Base-by-base conservation (phyloP, 306 rosid species). In the Fragaria ananassa region DNA sequence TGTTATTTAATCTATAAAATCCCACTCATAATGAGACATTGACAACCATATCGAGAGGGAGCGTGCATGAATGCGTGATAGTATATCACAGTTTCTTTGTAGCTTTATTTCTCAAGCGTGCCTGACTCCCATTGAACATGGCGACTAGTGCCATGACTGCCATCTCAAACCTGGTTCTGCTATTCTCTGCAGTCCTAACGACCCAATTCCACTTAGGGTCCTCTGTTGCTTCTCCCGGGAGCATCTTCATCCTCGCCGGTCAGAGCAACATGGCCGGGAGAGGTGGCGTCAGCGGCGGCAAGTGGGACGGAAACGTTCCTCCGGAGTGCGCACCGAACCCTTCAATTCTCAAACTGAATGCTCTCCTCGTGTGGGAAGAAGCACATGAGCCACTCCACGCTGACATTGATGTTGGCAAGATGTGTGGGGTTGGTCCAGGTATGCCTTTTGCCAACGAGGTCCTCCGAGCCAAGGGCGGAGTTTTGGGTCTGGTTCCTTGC, bases 261-360 rank as follows among this genome's bases (percentile, higher is more conserved):
- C 93, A 88, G 69, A 90, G 96, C 85, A 90, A 90, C 88, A 90
- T 90, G 91, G 93, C 88, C 10, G 96, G 96, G 1, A 82, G 86
- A 1, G 93, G 96, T 7, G 90, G 89, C 1, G 91, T 90, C 23
- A 11, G 2, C 0, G 70, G 39, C 1, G 79, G 83, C 0, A 79
- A 75, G 51, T 85, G 88, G 86, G 80, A 85, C 51, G 80, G 83
- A 0, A 23, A 76, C 12, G 80, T 85, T 13, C 93, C 88, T 2
- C 63, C 58, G 0, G 79, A 81, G 62, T 84, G 88, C 80, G 21
- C 18, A n/a, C 84, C 91, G n/a, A 58, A 75, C 70, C 82, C 79
- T 0, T 76, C 74, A 21, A 67, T 86, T 49, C 47, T 71, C 5
- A 70, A 83, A 39, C 72, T 88, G 0, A 88, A 10, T 11, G 81